Conservation (phyloP, 495 filamentous ascomycete species). For the Mytilinidion resinicola region DNA sequence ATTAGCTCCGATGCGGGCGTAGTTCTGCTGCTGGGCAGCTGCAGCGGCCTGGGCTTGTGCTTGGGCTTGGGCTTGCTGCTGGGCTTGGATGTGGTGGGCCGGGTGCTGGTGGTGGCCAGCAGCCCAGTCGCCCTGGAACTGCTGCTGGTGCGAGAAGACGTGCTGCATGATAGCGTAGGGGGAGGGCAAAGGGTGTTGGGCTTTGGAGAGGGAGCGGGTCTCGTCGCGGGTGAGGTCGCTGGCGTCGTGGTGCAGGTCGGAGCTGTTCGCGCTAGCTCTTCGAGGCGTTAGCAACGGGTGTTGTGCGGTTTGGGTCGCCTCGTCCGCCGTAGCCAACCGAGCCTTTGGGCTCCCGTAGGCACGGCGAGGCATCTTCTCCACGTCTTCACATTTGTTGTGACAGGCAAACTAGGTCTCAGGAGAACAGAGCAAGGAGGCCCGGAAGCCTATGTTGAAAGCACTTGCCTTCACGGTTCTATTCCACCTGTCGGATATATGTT, state of each 20-base stretch:
- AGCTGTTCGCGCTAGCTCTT: neutral
- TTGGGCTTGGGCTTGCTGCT: constrained; percentile 49
- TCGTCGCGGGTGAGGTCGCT: no score
- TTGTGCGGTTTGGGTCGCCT: no score
- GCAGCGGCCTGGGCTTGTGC: constrained; percentile 58
- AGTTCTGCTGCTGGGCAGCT: constrained; percentile 70
- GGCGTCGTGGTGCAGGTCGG: neutral
- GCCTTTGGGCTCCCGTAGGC: no score
- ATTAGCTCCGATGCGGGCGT: constrained; percentile 64
- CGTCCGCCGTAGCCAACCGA: no score
- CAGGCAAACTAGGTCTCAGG: no score
- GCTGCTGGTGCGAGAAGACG: constrained; percentile 73
- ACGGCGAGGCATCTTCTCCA: no score
- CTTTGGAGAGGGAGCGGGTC: no score
- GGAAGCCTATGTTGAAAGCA: no score
- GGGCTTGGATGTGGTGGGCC: constrained; percentile 57
- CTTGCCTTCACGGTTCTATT: no score
- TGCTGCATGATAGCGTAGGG: constrained; percentile 32
- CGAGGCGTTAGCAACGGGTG: neutral
- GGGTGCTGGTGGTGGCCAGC: constrained; percentile 52
- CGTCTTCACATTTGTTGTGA: no score
- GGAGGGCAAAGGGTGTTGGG: neutral
- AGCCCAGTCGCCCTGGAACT: constrained; percentile 63
- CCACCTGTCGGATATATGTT: no score
- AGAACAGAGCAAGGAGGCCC: no score